Percentiles rank a stretch among this genome's conserved stretches.
phyloP scores from a whole-genome alignment of 495 filamentous ascomycete species.

The Penicillium diatomitis region DNA sequence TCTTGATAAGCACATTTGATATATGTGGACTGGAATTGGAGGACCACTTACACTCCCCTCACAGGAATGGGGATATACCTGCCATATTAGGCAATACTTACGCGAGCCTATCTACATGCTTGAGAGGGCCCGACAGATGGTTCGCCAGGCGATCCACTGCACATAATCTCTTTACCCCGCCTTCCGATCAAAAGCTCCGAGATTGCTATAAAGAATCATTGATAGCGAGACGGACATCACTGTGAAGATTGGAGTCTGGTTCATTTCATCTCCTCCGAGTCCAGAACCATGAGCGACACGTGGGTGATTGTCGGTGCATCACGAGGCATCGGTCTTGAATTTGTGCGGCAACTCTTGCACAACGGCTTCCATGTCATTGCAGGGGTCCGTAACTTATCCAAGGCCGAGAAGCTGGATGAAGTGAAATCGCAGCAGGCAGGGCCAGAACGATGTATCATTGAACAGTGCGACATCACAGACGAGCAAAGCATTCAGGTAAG shows the following conservation, averaged over 20 bases:
- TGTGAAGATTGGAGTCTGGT: no score
- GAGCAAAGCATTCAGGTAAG: constrained; percentile 43
- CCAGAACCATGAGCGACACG: constrained; percentile 14
- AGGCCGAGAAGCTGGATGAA: constrained; percentile 27
- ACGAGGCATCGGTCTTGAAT: constrained; percentile 50
- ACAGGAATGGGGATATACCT: background rate
- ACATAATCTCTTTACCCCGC: background rate
- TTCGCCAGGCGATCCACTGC: background rate
- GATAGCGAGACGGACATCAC: no score
- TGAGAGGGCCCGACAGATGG: no score
- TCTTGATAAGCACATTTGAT: no score
- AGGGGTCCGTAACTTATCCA: constrained; percentile 35
- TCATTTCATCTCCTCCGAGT: background rate
- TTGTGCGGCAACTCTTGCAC: constrained; percentile 39
- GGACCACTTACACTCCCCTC: background rate
- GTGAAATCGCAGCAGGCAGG: constrained; percentile 23
- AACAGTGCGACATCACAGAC: constrained; percentile 42
- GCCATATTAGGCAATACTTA: background rate
- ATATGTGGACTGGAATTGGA: background rate
- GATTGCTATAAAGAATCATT: background rate
- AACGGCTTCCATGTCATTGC: constrained; percentile 41
- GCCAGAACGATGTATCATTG: constrained; percentile 31
- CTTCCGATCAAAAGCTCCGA: background rate
- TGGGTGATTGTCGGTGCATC: constrained; percentile 50
- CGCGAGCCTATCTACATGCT: background rate